phyloP scores from a whole-genome alignment of 2,329 filamentous ascomycete species.

The Simplicillium aogashimaense region DNA sequence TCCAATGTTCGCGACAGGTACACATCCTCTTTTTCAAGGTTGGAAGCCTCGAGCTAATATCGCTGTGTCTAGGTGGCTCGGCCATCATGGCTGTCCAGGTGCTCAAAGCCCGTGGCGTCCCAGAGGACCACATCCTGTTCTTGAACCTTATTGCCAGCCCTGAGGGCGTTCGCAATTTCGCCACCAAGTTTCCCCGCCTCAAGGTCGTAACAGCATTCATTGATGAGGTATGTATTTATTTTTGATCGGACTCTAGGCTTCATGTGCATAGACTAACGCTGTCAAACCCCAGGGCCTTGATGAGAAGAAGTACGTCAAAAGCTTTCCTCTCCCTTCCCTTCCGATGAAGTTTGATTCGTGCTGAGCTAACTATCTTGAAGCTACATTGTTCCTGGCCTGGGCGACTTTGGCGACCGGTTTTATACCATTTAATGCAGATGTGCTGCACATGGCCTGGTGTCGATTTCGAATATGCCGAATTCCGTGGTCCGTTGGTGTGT shows the following conservation, averaged over 20 bases:
- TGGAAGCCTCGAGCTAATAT: not conserved
- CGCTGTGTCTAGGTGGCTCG: constrained; percentile 58
- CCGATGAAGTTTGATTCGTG: no score
- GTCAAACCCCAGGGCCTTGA: constrained; percentile 57
- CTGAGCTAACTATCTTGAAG: constrained; percentile 40
- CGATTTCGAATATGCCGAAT: not conserved
- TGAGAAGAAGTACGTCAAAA: constrained; percentile 74
- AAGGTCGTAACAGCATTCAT: constrained; percentile 93
- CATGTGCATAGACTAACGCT: constrained; percentile 1
- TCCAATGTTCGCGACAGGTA: constrained; percentile 98
- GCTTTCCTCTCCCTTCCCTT: constrained; percentile 2
- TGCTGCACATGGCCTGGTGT: not conserved
- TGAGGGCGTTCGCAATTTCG: constrained; percentile 82
- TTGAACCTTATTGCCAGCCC: constrained; percentile 97
- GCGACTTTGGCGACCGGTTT: constrained; percentile 92
- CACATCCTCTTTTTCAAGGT: not conserved
- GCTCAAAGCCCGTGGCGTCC: constrained; percentile 79
- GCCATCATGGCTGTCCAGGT: constrained; percentile 96
- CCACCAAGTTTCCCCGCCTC: constrained; percentile 77
- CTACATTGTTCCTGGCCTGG: constrained; percentile 88
- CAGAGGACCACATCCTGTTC: constrained; percentile 91
- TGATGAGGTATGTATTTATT: constrained; percentile 56
- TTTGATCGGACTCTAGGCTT: constrained; percentile 1
- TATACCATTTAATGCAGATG: constrained; percentile 62
- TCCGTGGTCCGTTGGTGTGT: not conserved